Conservation (phyloP, 768 basidiomycete genomes). For the Lactifluus hygrophoroides region DNA sequence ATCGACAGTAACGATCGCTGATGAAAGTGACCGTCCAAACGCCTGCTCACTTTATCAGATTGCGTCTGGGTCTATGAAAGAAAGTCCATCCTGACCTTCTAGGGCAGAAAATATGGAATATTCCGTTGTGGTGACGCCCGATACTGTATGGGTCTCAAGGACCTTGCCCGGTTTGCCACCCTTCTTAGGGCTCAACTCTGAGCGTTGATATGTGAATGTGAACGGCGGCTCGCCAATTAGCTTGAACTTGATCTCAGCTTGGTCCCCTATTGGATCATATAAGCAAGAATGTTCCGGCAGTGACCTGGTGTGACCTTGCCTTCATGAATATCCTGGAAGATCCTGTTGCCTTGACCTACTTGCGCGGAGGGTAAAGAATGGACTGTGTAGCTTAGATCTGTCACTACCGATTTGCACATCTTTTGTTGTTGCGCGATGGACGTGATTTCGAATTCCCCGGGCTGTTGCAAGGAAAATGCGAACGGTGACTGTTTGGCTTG, state of each 20-base stretch:
- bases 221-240: conserved; percentile 91
- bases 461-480: conserved; percentile 70
- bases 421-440: conserved; percentile 91
- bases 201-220: conserved; percentile 88
- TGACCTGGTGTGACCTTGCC: conserved; percentile 35
- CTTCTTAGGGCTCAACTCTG: conserved; percentile 61
- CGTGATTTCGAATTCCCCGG: conserved; percentile 77
- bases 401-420: conserved; percentile 77
- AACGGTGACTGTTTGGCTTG: conserved; percentile 77
- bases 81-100: conserved; percentile 55
- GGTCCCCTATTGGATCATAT: conserved; percentile 49
- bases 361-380: conserved; percentile 83
- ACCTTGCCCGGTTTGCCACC: conserved; percentile 66
- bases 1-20: conserved; percentile 82
- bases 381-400: conserved; percentile 63
- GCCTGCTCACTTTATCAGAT: conserved; percentile 35
- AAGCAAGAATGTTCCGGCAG: not conserved
- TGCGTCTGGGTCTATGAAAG: not conserved
- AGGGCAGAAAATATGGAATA: conserved; percentile 90
- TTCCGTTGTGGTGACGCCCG: conserved; percentile 59
- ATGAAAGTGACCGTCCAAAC: conserved; percentile 93
- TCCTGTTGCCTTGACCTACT: conserved; percentile 76
- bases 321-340: conserved; percentile 84
- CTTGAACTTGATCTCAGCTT: conserved; percentile 89
- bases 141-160: conserved; percentile 88